These are phyloP conservation scores for Coniferiporia sulphurascens DNA, from an alignment of 1,284 basidiomycete genomes.

Conservation along the genomic window DNA sequence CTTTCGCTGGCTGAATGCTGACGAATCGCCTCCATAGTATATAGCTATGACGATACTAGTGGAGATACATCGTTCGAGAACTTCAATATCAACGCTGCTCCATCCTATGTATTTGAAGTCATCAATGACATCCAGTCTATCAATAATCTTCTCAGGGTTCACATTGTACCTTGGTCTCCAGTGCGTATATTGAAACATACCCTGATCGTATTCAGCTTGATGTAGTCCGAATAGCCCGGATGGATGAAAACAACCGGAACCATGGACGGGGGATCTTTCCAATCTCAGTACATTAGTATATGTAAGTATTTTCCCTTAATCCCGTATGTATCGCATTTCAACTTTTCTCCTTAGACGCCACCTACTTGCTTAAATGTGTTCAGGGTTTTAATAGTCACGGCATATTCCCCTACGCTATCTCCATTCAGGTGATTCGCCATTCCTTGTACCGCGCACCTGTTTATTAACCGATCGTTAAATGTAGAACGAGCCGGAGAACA, in stretches of 20 bases:
- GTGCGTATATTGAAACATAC: conserved; percentile 28
- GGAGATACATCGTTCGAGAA: conserved; percentile 44
- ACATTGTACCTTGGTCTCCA: conserved; percentile 52
- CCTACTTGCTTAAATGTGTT: conserved; percentile 48
- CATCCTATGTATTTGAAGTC: conserved; percentile 46
- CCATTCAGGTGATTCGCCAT: conserved; percentile 33
- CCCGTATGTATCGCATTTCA: background rate
- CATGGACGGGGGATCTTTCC: conserved; percentile 45
- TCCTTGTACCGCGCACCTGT: background rate
- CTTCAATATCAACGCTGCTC: conserved; percentile 43
- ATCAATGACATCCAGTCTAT: conserved; percentile 44
- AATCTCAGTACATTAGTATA: conserved; percentile 29
- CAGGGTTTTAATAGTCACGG: conserved; percentile 48
- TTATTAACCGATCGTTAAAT: background rate
- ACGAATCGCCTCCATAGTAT: conserved; percentile 29
- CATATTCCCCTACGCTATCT: conserved; percentile 44
- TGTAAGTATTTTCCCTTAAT: conserved; percentile 27
- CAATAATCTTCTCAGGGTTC: conserved; percentile 38
- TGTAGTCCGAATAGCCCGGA: conserved; percentile 36
- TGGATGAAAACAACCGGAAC: conserved; percentile 51
- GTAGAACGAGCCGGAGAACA: conserved; percentile 48
- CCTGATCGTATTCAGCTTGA: background rate
- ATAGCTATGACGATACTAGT: conserved; percentile 43
- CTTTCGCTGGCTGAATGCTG: background rate
- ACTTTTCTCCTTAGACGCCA: conserved; percentile 36